A percentile compares a stretch with the other conserved stretches of the same genome.
phyloP scores from a whole-genome alignment of 2,329 filamentous ascomycete genomes.

The Geosmithia flava region DNA sequence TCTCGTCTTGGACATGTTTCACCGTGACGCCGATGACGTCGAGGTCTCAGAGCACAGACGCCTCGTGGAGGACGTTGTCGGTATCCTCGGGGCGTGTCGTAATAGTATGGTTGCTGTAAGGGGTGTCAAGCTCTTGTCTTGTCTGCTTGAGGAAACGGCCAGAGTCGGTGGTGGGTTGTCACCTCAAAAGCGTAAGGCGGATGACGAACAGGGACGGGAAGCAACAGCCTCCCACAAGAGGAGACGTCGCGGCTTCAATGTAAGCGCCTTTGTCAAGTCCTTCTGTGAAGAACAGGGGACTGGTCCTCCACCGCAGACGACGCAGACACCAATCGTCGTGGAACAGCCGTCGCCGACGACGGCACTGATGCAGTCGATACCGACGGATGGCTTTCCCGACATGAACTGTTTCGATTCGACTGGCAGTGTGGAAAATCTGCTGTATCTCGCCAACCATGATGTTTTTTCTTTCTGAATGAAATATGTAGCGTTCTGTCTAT shows the following conservation, averaged over 20 bases:
- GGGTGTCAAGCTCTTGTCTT: neutral
- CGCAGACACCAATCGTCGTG: neutral
- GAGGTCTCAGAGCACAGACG: conserved; percentile 16
- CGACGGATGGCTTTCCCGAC: neutral
- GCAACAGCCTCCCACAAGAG: neutral
- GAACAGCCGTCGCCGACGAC: neutral
- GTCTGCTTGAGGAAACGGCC: neutral
- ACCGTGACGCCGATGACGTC: conserved; percentile 8
- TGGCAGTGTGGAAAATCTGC: neutral
- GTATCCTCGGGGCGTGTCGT: neutral
- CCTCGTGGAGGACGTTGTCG: conserved; percentile 5
- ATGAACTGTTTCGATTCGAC: neutral
- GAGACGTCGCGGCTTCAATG: neutral
- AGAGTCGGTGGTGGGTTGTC: neutral
- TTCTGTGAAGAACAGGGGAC: neutral
- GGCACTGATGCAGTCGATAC: neutral
- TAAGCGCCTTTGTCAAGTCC: neutral
- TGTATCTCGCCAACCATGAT: neutral
- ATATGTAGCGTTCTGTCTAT: too few relatives aligned
- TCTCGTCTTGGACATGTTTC: conserved; percentile 15
- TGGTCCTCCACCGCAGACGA: neutral
- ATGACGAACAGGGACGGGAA: neutral
- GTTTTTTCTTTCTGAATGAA: neutral
- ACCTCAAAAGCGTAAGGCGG: neutral
- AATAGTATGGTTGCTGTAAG: neutral